A percentile compares a stretch with the other conserved stretches of the same genome.
These are phyloP conservation scores for Irpex sp. DNA, from an alignment of 1,284 basidiomycete genomes.

Conservation along the genomic window DNA sequence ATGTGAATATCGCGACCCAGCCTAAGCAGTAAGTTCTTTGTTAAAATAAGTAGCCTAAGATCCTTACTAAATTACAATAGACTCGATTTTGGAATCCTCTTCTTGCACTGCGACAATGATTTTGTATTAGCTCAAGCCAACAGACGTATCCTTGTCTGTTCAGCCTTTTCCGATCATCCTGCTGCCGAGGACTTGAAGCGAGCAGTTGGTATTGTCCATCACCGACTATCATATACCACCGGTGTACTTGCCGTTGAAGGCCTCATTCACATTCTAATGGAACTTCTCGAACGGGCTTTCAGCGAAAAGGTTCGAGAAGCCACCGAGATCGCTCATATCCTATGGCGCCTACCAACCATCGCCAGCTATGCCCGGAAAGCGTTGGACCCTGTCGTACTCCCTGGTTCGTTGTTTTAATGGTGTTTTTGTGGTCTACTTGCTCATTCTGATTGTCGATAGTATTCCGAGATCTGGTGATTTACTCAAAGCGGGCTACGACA, in stretches of 20 bases:
- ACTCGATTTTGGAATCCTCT: constrained; percentile 41
- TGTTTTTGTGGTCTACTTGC: background rate
- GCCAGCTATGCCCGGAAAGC: constrained; percentile 10
- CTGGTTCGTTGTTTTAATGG: constrained; percentile 28
- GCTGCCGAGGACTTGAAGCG: constrained; percentile 30
- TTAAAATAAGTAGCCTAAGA: background rate
- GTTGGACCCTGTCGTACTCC: constrained; percentile 19
- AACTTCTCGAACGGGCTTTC: constrained; percentile 5
- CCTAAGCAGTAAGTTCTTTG: background rate
- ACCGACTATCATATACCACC: constrained; percentile 27
- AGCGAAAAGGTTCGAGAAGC: background rate
- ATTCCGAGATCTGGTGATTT: background rate
- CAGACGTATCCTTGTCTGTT: constrained; percentile 26
- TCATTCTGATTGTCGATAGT: background rate
- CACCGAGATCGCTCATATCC: constrained; percentile 2
- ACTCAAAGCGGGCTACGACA: background rate
- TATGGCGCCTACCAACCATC: constrained; percentile 14
- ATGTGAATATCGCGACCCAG: constrained; percentile 9
- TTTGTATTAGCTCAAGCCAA: constrained; percentile 19
- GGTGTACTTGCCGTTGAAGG: background rate
- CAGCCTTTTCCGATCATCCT: constrained; percentile 25
- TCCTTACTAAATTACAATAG: constrained; percentile 23
- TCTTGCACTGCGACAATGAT: constrained; percentile 34
- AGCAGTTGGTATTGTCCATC: constrained; percentile 36
- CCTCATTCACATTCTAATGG: constrained; percentile 15